Conservation (phyloP, 352 stramenopile species). For the Globisporangium irregulare region DNA sequence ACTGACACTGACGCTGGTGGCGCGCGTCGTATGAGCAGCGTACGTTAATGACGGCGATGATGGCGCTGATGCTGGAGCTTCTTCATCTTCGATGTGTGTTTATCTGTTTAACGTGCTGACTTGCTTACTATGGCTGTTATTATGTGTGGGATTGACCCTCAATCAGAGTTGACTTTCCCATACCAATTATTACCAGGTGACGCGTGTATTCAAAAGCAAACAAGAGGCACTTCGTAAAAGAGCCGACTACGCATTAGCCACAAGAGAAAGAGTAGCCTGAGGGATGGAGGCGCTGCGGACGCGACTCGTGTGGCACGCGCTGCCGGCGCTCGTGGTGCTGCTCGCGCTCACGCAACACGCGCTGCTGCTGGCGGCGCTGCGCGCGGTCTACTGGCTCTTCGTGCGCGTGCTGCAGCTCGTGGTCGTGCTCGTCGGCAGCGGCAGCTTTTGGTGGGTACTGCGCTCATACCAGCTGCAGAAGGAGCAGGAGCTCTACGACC, state of each 20-base stretch:
- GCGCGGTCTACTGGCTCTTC: slow-evolving; percentile 20
- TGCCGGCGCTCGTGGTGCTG: slow-evolving; percentile 27
- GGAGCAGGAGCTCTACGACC: slow-evolving; percentile 62
- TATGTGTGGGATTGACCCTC: background rate
- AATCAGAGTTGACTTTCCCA: background rate
- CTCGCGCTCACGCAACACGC: slow-evolving; percentile 17
- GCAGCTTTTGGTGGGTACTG: slow-evolving; percentile 61
- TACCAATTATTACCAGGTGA: background rate
- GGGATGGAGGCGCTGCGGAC: background rate
- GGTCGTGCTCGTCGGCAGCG: slow-evolving; percentile 42
- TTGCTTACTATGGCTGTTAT: background rate
- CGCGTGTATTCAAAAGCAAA: background rate
- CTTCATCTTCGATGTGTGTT: too few relatives aligned
- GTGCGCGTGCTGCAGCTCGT: slow-evolving; percentile 37
- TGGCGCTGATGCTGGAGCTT: too few relatives aligned
- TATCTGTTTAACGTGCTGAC: background rate
- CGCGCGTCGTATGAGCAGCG: slow-evolving; percentile 3
- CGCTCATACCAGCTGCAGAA: slow-evolving; percentile 57
- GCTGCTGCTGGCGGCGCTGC: slow-evolving; percentile 9
- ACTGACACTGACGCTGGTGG: background rate
- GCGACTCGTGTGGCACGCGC: slow-evolving; percentile 8
- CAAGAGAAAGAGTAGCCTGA: background rate
- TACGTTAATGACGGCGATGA: background rate
- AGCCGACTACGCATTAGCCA: background rate
- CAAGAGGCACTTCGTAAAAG: background rate